A percentile compares a stretch with the other conserved stretches of the same genome.
These are phyloP conservation scores for Backusella macrospora DNA, from an alignment of 192 early-diverging fungal species.

Conservation along the genomic window DNA sequence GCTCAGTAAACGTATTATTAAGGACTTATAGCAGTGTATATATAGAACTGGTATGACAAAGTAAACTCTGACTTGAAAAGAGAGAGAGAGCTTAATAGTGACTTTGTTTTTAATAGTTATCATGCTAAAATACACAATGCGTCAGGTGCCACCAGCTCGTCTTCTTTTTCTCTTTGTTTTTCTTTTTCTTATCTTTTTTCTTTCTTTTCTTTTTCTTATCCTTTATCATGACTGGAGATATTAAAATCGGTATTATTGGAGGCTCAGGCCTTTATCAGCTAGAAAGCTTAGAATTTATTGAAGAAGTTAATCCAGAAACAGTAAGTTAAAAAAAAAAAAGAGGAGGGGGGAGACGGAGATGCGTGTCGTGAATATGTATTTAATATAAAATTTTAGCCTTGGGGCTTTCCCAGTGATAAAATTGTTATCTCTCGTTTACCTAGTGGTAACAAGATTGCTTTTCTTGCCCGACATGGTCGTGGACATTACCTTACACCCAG, in stretches of 20 bases:
- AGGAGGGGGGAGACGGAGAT: background rate
- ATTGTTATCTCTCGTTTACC: slow-evolving; percentile 80
- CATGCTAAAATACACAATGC: no score
- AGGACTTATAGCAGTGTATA: no score
- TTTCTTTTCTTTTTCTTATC: background rate
- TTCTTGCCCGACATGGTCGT: slow-evolving; percentile 94
- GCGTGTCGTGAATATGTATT: background rate
- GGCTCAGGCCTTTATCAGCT: slow-evolving; percentile 93
- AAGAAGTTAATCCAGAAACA: slow-evolving; percentile 86
- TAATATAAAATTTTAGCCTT: slow-evolving; percentile 54
- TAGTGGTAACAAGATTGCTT: slow-evolving; percentile 83
- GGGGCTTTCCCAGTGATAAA: slow-evolving; percentile 87
- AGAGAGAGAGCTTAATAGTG: no score
- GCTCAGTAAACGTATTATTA: no score
- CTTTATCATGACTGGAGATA: slow-evolving; percentile 37
- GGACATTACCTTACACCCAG: slow-evolving; percentile 85
- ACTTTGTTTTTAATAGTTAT: no score
- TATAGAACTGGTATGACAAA: no score
- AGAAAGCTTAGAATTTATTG: slow-evolving; percentile 47
- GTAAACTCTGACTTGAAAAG: no score
- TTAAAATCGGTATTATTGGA: slow-evolving; percentile 92
- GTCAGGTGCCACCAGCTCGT: no score
- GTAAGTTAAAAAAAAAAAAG: slow-evolving; percentile 44
- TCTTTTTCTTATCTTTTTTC: no score
- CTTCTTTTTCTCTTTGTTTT: no score